Evolutionary conservation across 371 early-diverging fungal genomes (phyloP).

Genomic region (Actinomortierella wolfii): DNA sequence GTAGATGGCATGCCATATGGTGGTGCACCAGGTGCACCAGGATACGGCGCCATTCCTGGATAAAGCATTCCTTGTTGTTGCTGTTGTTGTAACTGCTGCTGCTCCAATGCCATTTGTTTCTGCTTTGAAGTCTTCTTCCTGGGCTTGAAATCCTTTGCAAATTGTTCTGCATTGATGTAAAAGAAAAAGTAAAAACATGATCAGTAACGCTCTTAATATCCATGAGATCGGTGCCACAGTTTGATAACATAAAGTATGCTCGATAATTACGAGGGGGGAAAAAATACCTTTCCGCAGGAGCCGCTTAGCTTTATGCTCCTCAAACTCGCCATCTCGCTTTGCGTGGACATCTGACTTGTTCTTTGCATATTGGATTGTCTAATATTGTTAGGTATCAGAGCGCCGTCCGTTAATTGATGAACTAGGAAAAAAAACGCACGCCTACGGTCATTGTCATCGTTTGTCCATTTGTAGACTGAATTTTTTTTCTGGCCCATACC

Average conservation of each 20-base stretch:
- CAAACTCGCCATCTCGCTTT: constrained; percentile 73
- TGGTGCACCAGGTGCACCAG: constrained; percentile 16
- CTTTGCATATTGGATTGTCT: constrained; percentile 81
- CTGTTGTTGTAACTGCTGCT: constrained; percentile 43
- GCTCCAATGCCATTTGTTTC: constrained; percentile 29
- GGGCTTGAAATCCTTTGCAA: constrained; percentile 48
- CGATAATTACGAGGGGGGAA: neutral
- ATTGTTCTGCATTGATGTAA: constrained; percentile 19
- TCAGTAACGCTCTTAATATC: neutral
- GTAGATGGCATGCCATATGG: constrained; percentile 24
- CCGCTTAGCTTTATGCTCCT: constrained; percentile 58
- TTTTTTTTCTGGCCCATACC: constrained; percentile 51
- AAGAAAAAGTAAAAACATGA: neutral
- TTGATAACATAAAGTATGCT: constrained; percentile 2
- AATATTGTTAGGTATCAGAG: constrained; percentile 3
- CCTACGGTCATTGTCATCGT: too few relatives aligned
- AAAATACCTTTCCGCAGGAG: constrained; percentile 61
- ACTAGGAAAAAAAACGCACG: too few relatives aligned
- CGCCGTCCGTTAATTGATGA: too few relatives aligned
- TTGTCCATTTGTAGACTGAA: neutral
- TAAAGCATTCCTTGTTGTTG: constrained; percentile 22
- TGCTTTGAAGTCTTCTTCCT: constrained; percentile 42
- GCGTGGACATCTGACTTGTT: constrained; percentile 83
- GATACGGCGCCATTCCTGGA: constrained; percentile 3
- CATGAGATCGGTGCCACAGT: neutral